Evolutionary conservation across 768 basidiomycete species (phyloP), one percentile per base, ranked within the genome.

Genomic region (Butyriboletus loyo): DNA sequence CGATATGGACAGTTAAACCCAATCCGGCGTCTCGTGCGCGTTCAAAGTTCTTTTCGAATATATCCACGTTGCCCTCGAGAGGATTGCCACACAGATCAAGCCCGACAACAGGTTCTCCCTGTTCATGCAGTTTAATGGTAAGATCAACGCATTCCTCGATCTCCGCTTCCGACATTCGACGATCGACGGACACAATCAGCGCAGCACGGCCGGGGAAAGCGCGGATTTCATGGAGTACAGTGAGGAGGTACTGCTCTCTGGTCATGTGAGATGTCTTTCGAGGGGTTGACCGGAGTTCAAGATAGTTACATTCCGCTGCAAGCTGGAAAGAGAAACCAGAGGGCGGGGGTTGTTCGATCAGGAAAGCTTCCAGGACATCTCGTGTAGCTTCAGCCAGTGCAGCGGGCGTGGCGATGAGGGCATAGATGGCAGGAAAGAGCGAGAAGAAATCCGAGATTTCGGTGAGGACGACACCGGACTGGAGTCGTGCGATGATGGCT

Each of bases 251-350:
- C 38, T 73, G 65, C 52, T 75, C 68, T 9, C 83, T 73, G 7
- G 73, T 75, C 85, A 92, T 88, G 5, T 74, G 57, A 0, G 66
- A 50, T 0, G 83, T 87, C 63, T 64, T 71, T 39, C 84, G 77
- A 0, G 90, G 92, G 0, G 87, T 92, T 10, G 84, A 84, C n/a
- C 92, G 82, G n/a, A 93, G 77, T 63, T 93, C 92, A 31, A 94
- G 74, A 62, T 91, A 91, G 5, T 69, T 69, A 53, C 86, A 91
- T 49, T 89, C 80, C 0, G 84, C 75, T 55, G 22, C 75, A 21
- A 60, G 55, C 13, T 46, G 43, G 40, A 54, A 66, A 70, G 34
- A 74, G 74, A 44, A 69, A 9, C 57, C 67, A 15, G 56, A 2
- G 3, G 65, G 65, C 14, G 65, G 52, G 15, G 58, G 57, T 21